phyloP scores from a whole-genome alignment of 768 basidiomycete species.

The Obba rivulosa region DNA sequence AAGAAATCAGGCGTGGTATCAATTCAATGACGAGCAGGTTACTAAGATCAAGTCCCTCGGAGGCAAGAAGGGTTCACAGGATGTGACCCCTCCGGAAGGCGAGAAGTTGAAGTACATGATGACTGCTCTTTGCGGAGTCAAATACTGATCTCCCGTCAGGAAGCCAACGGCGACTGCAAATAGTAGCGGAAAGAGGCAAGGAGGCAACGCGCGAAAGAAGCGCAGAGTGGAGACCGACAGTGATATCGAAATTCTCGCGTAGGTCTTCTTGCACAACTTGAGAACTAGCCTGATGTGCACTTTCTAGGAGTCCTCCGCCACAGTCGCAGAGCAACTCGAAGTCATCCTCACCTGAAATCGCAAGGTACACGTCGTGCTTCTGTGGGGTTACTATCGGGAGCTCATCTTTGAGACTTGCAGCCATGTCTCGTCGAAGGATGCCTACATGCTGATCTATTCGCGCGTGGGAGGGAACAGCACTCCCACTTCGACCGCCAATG shows the following conservation, averaged over 20 bases:
- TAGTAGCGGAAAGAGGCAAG: neutral
- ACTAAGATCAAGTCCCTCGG: slow-evolving; percentile 54
- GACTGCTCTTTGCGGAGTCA: no score
- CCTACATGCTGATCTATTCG: slow-evolving; percentile 93
- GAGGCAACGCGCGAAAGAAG: slow-evolving; percentile 33
- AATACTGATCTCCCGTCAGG: neutral
- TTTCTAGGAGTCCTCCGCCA: neutral
- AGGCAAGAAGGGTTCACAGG: slow-evolving; percentile 31
- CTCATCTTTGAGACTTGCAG: slow-evolving; percentile 2
- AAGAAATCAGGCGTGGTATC: slow-evolving; percentile 76
- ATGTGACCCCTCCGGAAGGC: neutral
- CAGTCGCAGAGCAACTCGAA: neutral
- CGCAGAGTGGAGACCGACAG: slow-evolving; percentile 32
- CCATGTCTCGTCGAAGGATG: slow-evolving; percentile 72
- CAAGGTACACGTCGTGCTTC: slow-evolving; percentile 2
- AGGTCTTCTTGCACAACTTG: neutral
- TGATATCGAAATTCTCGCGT: slow-evolving; percentile 22
- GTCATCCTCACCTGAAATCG: neutral
- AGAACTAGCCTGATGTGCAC: neutral
- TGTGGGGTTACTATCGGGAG: neutral
- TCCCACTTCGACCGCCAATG: slow-evolving; percentile 3
- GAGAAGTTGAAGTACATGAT: neutral
- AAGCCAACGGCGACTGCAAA: neutral
- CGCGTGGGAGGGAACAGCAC: slow-evolving; percentile 30
- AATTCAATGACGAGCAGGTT: slow-evolving; percentile 89